Base-by-base conservation (phyloP, 2,329 filamentous ascomycete genomes). In the Boeremia exigua region DNA sequence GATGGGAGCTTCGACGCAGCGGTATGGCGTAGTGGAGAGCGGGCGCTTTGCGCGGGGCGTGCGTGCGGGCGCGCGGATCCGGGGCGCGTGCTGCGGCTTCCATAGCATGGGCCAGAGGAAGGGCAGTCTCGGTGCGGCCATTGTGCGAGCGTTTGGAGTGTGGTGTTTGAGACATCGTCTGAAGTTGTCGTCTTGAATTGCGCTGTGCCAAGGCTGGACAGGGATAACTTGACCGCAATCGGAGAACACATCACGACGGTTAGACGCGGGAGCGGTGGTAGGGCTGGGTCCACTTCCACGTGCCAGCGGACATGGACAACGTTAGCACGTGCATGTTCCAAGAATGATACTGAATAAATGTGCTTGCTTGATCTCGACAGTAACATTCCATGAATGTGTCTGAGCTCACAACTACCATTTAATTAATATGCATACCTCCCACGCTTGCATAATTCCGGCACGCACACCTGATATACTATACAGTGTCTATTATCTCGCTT, bases 61-160 rank as follows among this genome's bases (percentile, higher is more conserved):
- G 14, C 66, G 63, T 17, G 56, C 56, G 59, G 63, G 60, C 46
- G 61, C 14, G 63, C 66, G 37, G 49, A 61, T 48, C 62, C 69
- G 63, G 8, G 62, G 40, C 7, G 66, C 23, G 27, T 59, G 63
- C 7, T 68, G 59, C 1, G 76, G 67, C 42, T 72, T 74, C 47
- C 74, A 79, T 40, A 81, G 69, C 65, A 77, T 74, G 1, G 79
- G 79, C 75, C 79, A 81, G 37, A 81, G 70, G 61, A 81, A 80
- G 25, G 77, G 76, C 40, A 82, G 65, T 38, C 76, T 75, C 12
- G 79, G 79, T 39, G 75, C 66, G 15, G 78, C 74, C 79, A 80
- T 81, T 14, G 47, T 62, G 54, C 47, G 10, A 46, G 7, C 10
- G 19, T 29, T 36, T 9, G 10, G 14, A 44, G 42, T 51, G 53